Evolutionary conservation across 1,284 basidiomycete genomes (phyloP).

Genomic region (Ganoderma meredithae): DNA sequence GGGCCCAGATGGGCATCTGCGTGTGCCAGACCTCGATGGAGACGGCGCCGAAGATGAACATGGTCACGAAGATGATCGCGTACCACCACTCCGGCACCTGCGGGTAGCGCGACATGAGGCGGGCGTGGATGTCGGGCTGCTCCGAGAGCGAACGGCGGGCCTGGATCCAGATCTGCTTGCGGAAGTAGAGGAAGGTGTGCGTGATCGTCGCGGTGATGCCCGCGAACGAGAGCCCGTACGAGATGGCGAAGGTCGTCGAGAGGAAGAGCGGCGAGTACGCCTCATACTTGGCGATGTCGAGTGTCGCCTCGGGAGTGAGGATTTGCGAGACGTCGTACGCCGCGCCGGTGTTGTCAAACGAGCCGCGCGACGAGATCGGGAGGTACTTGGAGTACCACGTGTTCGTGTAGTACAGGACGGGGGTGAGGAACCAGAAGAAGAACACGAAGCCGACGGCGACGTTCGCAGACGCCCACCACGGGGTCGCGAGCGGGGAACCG

Average conservation of each 20-base stretch:
- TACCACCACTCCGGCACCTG: constrained; percentile 70
- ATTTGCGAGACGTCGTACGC: constrained; percentile 61
- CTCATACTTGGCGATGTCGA: constrained; percentile 60
- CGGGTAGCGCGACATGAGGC: constrained; percentile 65
- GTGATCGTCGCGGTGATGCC: constrained; percentile 61
- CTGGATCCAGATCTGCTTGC: constrained; percentile 58
- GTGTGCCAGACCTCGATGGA: constrained; percentile 76
- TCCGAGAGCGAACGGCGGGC: constrained; percentile 55
- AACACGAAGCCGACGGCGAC: constrained; percentile 42
- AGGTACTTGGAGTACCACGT: constrained; percentile 50
- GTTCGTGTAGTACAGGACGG: constrained; percentile 54
- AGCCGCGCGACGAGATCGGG: constrained; percentile 43
- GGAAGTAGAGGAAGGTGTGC: constrained; percentile 67
- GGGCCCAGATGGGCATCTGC: constrained; percentile 69
- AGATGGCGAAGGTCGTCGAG: constrained; percentile 60
- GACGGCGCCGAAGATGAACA: constrained; percentile 69
- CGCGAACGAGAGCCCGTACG: constrained; percentile 68
- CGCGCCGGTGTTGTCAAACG: constrained; percentile 51
- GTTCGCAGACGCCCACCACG: constrained; percentile 44
- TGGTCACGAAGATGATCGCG: constrained; percentile 58
- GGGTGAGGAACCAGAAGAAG: constrained; percentile 69
- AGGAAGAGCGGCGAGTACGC: constrained; percentile 68
- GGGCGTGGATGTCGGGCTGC: constrained; percentile 69
- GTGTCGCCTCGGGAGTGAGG: constrained; percentile 49
- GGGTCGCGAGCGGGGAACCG: constrained; percentile 42